Conservation (phyloP, 345 rosid species). For the Brassica napus region Da-Ae NC_063447.1:25647001-25647500, state of each 20-base stretch:
- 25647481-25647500: constrained; percentile 41
- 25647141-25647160: neutral
- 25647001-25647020: neutral
- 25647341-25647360: too few species aligned
- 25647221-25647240: constrained; percentile 71
- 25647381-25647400: constrained; percentile 51
- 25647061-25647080: too few species aligned
- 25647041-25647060: too few species aligned
- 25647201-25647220: constrained; percentile 75
- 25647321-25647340: too few species aligned
- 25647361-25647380: constrained; percentile 22
- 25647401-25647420: constrained; percentile 55
- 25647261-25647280: constrained; percentile 68
- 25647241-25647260: constrained; percentile 63
- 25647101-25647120: neutral
- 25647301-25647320: too few species aligned
- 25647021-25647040: neutral
- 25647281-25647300: constrained; percentile 26
- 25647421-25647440: constrained; percentile 57
- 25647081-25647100: too few species aligned
- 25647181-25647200: constrained; percentile 49
- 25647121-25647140: neutral
- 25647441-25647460: constrained; percentile 64
- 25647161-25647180: neutral
- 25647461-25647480: constrained; percentile 32